Base-by-base conservation (phyloP, 2,329 filamentous ascomycete genomes). In the Xylaria sp. region DNA sequence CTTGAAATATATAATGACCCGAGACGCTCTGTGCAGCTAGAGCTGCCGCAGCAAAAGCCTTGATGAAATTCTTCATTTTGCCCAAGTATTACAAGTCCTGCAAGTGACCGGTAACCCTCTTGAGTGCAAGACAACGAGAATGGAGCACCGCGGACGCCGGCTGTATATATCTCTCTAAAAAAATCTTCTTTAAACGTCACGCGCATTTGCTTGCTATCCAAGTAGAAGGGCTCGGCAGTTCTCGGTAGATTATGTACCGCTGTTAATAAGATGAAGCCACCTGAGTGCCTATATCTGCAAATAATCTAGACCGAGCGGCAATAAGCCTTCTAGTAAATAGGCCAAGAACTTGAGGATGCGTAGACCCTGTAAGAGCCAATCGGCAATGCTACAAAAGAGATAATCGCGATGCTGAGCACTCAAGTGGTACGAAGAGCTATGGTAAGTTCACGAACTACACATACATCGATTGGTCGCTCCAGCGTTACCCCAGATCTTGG, bases 1-100 rank as follows among this genome's bases (percentile, higher is more conserved):
- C 72, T 68, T 82, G 78, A 74, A 82, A 82, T 72, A 82, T 82
- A 75, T 83, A 83, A 71, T 82, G 81, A 1, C 74, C 81, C 2
- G 79, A 79, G 10, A 75, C 80, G 21, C 78, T 70, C 68, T 78
- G 75, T 4, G 75, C 75, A 44, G 75, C 77, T 27, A 82, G 71
- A 25, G 79, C 75, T 44, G 78, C 74, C 27, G 69, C 68, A 32
- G 76, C 75, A 5, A 76, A 68, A 63, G 77, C 50, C 53, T 73
- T 70, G 54, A 75, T 44, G 69, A 77, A 42, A 68, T 70, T 70
- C 74, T 77, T 79, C 80, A 82, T 82, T 54, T 64, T 69, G 48
- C 23, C n/a, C 3, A 42, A 29, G 29, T 32, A 63, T 1, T 47
- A 13, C n/a, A 48, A 37, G 42, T 51, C 18, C 18, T 21, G 2